Conservation (phyloP, 257 asterid genomes). For the Thymus quinquecostatus region DNA sequence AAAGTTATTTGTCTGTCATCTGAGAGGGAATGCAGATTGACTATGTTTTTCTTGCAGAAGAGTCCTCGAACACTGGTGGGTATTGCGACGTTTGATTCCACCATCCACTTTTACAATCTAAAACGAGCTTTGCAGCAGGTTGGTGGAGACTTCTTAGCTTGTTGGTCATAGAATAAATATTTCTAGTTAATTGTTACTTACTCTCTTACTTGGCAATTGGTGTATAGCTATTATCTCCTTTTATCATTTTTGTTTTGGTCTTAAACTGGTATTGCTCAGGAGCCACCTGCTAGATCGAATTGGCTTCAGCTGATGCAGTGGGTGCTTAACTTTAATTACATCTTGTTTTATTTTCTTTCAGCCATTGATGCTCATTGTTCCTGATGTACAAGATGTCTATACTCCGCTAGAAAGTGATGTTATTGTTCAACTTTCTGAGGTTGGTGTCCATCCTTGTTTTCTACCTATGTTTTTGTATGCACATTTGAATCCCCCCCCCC, state of each 20-base stretch:
- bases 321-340: conserved; percentile 28
- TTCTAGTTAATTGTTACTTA: neutral
- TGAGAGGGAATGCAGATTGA: conserved; percentile 30
- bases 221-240: conserved; percentile 17
- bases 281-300: conserved; percentile 13
- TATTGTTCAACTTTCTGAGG: conserved; percentile 94
- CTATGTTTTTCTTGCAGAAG: conserved; percentile 64
- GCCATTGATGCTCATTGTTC: conserved; percentile 98
- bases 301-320: conserved; percentile 20
- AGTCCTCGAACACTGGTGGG: conserved; percentile 95
- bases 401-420: conserved; percentile 95
- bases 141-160: conserved; percentile 26
- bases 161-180: conserved; percentile 14
- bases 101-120: conserved; percentile 94
- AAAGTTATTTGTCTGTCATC: conserved; percentile 25
- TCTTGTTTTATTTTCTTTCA: conserved; percentile 49
- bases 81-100: conserved; percentile 92
- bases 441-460: conserved; percentile 39
- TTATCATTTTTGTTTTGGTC: conserved; percentile 17
- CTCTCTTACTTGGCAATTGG: conserved; percentile 15
- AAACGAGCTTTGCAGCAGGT: conserved; percentile 91
- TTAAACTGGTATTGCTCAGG: conserved; percentile 13
- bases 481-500: neutral
- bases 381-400: conserved; percentile 96
- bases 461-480: conserved; percentile 18